phyloP scores from a whole-genome alignment of 1,139 yeast species.

The Candida freyschussii region DNA sequence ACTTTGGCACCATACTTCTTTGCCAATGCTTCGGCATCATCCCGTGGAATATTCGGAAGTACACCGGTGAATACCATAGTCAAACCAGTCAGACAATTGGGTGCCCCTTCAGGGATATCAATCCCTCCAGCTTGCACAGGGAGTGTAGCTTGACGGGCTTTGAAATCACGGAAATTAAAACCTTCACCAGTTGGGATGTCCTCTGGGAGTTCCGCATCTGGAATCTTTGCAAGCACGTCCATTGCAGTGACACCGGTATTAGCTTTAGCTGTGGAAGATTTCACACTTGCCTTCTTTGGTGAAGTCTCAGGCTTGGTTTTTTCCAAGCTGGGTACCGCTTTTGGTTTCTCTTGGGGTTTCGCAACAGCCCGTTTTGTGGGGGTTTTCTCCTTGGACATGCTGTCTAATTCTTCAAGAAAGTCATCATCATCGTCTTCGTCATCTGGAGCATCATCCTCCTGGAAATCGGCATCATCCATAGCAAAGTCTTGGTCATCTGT shows the following conservation, averaged over 20 bases:
- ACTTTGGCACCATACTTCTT: slow-evolving; percentile 92
- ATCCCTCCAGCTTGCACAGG: slow-evolving; percentile 27
- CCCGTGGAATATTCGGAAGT: slow-evolving; percentile 74
- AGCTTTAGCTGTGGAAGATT: slow-evolving; percentile 6
- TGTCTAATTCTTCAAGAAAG: slow-evolving; percentile 12
- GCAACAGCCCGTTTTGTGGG: slow-evolving; percentile 8
- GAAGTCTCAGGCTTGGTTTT: slow-evolving; percentile 1
- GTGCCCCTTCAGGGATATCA: slow-evolving; percentile 69
- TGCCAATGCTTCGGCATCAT: slow-evolving; percentile 69
- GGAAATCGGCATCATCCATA: slow-evolving; percentile 16
- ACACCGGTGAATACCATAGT: slow-evolving; percentile 94
- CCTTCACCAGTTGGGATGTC: slow-evolving; percentile 43
- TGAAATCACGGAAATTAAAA: slow-evolving; percentile 49
- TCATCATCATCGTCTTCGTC: slow-evolving; percentile 10
- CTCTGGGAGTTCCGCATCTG: slow-evolving; percentile 67
- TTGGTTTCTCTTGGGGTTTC: neutral
- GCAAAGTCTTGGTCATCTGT: slow-evolving; percentile 11
- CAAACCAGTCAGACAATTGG: slow-evolving; percentile 79
- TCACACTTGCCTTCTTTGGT: slow-evolving; percentile 8
- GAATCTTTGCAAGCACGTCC: slow-evolving; percentile 53
- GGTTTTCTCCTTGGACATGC: slow-evolving; percentile 7
- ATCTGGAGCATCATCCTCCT: slow-evolving; percentile 13
- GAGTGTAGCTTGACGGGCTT: slow-evolving; percentile 39
- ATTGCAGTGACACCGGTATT: slow-evolving; percentile 36
- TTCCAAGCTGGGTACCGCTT: no score